Evolutionary conservation across 169 alveolate species (phyloP), one percentile per base, ranked within the genome.

Genomic region (Plasmodium fragile): DNA sequence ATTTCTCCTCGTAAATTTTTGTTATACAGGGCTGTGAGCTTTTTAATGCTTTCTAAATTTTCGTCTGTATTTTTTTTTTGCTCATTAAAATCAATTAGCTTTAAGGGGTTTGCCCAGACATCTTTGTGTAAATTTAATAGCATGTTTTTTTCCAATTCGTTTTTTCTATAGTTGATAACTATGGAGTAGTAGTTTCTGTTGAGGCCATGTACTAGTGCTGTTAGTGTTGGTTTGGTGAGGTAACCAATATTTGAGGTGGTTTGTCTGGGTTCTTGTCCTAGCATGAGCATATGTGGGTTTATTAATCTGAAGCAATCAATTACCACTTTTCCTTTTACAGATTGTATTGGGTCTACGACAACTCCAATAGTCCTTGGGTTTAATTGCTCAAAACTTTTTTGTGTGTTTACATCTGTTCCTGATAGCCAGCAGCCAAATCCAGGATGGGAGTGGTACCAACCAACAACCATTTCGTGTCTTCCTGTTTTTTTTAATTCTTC

Each of bases 401-500:
- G 99, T 39, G 99, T 99, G 94, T 98, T 99, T 80, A 99, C 98
- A 96, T 99, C 99, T 79, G 99, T 98, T 71, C 99, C 99, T 18
- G 99, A 98, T 80, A 99, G 96, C 99, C 99, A 99, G 92, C 99
- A 98, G 8, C 99, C 99, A 93, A 98, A 99, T 36, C 99, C 99
- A 0, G 99, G 99, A 96, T 99, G 99, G 32, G 99, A 98, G 95
- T 99, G 99, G 95, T 99, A 99, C 99, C 99, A 99, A 13, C 99
- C 99, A 75, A 98, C 99, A 70, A 98, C 98, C 95, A 97, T 98
- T 95, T 99, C 99, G 52, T 97, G 98, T 90, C 99, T 96, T 3
- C 99, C 99, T 3, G 99, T 99, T 91, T 98, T 98, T 95, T 99
- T 99, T 81, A 99, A 97, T 99, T 98, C 98, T 95, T 99, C 99